Evolutionary conservation across 257 asterid genomes (phyloP), one percentile per base, ranked within the genome.

Genomic region (Solanum verrucosum): DNA sequence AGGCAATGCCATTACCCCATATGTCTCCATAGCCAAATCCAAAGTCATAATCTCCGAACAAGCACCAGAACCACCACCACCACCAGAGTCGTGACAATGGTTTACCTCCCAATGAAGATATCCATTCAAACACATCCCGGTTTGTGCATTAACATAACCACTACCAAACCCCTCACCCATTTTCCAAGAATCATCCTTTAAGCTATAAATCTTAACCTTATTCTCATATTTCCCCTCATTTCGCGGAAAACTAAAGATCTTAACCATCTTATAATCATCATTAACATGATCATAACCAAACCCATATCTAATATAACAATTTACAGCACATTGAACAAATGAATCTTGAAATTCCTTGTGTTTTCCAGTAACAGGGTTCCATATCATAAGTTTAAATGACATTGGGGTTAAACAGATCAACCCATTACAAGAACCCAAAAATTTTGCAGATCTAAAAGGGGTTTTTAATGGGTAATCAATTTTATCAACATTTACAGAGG

Each of bases 351-450:
- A 88, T 6, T 37, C 89, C 85, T 91, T 91, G 88, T 71, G 90
- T 8, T 87, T 85, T 87, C 91, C 90, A 3, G 92, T 85, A 23
- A 92, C 59, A 20, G 98, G 97, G 85, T 94, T 94, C 94, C 93
- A 92, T 60, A 94, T 42, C 35, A 89, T 67, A 72, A 93, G 65
- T 10, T 89, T 87, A 42, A 87, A 85, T 60, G 73, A 25, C 35
- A 87, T 90, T 59, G 87, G 3, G 2, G 59, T 83, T 18, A 94
- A 52, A 87, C 95, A 93, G 37, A 94, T 42, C 85, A 94, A 83
- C 12, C 97, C 98, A 88, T 95, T 91, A 77, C 92, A 92, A 73
- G 95, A 92, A 49, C 96, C 96, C 90, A 91, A 88, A 14, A 90
- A 81, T 88, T 90, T 65, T 3, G 44, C 83, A 21, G 25, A 33